Base-by-base conservation (phyloP, 2,329 filamentous ascomycete genomes). In the Pestalotiopsis sp. region DNA sequence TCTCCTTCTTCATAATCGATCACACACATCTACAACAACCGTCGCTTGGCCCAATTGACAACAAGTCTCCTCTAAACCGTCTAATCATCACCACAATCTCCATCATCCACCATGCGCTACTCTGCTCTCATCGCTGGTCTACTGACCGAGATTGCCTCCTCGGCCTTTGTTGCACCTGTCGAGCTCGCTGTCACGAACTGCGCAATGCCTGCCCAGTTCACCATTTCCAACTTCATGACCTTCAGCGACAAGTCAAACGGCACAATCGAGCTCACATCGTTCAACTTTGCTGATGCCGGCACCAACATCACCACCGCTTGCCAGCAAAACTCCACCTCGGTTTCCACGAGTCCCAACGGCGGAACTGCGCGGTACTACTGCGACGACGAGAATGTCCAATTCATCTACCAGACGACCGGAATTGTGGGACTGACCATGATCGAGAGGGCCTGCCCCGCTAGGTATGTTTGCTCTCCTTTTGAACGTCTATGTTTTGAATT, bases 401-500 rank as follows among this genome's bases (percentile, higher is more conserved):
- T 78, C 68, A 76, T 78, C 64, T 78, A 77, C 56, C 74, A 78
- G 68, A 75, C 74, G 17, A 63, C 59, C 31, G 75, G 75, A 11
- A 75, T 73, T 23, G 31, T 23, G 13, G 75, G 75, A 6, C 63
- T 78, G 41, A 77, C 75, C 17, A 11, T 78, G 31, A 71, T 74
- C 27, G 77, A 78, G 64, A 64, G 45, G 62, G 75, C 72, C 1
- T 78, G 77, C 57, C 71, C 75, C n/a, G 73, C 69, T 58, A 74
- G 67, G 77, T 78, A 52, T 71, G 74, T 72, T 11, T 63, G 20
- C 14, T 11, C 5, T 20, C 12, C 3, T 27, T 39, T 23, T 12
- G 0, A 9, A 27, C 13, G 14, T n/a, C 6, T 52, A 9, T 23
- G 6, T 52, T 9, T 20, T 9, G 3, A 20, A 6, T 20, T n/a